Evolutionary conservation across 1,284 basidiomycete genomes (phyloP), one percentile per base, ranked within the genome.

Genomic region (Trametes pubescens): DNA sequence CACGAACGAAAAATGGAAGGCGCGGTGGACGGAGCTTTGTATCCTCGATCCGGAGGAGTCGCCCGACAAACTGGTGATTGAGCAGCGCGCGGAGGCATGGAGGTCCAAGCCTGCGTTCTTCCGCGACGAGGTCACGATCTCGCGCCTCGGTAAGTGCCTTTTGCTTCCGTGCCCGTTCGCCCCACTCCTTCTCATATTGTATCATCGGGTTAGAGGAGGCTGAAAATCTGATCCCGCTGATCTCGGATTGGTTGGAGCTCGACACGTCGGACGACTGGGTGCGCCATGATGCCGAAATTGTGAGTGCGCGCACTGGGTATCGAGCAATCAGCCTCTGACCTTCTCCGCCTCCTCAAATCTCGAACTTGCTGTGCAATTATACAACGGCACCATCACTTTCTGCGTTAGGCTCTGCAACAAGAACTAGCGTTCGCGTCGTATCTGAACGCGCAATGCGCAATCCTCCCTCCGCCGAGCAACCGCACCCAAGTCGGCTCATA

Each of bases 251-350:
- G 98, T 83, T 99, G 13, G 95, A 98, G 76, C 84, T 99, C 46
- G 98, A 99, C 79, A 91, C 95, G 13, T 81, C 86, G 1, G 96
- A 98, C 77, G 94, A 96, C 74, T 96, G 96, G 81, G 92, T 99
- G 63, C 88, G 98, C 51, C 93, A 97, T 71, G 98, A 99, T 74
- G 92, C 95, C 57, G 98, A 98, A 79, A 91, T 98, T 62, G 95
- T 95, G 76, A 77, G 90, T 82, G 48, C 9, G 18, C 22, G 8
- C 18, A 13, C 40, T 13, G 5, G 3, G 40, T 43, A 43, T n/a
- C 13, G 22, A 29, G 2, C 22, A 4, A 7, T 47, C 7, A 21
- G 44, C n/a, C 10, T 8, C 22, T 47, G 10, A 21, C 7, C 44
- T 21, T 24, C 21, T 21, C 14, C 38, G 37, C 34, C 11, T 48